Base-by-base conservation (phyloP, 306 rosid species). In the Quillaja saponaria region DNA sequence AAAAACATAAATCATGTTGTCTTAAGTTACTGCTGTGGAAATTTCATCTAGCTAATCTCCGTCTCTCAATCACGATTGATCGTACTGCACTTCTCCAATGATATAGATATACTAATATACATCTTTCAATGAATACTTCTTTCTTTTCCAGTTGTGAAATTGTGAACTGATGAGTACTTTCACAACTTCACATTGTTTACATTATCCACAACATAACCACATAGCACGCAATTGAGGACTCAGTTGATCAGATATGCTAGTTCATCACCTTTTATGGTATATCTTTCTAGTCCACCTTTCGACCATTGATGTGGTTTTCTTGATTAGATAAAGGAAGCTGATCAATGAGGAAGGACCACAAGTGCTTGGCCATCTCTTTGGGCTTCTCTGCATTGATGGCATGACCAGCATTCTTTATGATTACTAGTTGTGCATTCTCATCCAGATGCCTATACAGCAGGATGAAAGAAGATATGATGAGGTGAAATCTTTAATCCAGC, bases 371-470 rank as follows among this genome's bases (percentile, higher is more conserved):
- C 73, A 89, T 63, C 71, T 86, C 87, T 61, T 81, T 89, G 6
- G 91, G 86, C 72, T 85, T 89, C 86, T 92, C 96, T 41, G 69
- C 12, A 48, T 86, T 89, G 18, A 92, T 42, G 7, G 99, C 96
- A 81, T 87, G 95, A 49, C 99, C 96, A 50, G 90, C 94, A 51
- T 86, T 78, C 75, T 92, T 83, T 68, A 92, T 53, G 42, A 83
- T 76, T 16, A 70, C 90, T 60, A 87, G 80, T 59, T 85, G 44
- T 17, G 89, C 75, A 20, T 77, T 82, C 61, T 87, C 96, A 50
- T 86, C 99, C 34, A 89, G 28, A 66, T 81, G 99, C 58, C 96
- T 89, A 67, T 49, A 55, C 34, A 67, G 10, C 49, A 46, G 25
- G 7, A 49, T 8, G 16, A 18, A 28, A 10, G 15, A 49, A 17